phyloP scores from a whole-genome alignment of 83 land plant species.

The Picea mariana region DNA sequence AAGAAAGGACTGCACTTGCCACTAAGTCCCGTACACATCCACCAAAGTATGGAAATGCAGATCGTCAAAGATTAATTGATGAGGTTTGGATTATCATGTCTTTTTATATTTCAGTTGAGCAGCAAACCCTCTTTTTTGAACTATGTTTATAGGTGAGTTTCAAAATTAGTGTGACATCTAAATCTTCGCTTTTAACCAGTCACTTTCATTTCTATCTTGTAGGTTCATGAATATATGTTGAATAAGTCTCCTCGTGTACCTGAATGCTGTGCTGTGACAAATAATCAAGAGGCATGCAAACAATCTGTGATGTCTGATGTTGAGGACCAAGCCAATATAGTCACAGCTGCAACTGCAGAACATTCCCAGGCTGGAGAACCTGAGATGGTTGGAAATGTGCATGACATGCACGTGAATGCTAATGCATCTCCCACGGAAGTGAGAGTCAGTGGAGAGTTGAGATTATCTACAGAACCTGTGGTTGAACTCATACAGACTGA shows the following conservation, averaged over 20 bases:
- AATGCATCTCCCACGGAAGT: constrained; percentile 37
- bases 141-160: not conserved
- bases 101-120: not conserved
- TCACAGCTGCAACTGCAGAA: constrained; percentile 12
- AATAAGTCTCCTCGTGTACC: constrained; percentile 70
- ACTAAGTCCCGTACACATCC: constrained; percentile 83
- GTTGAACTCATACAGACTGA: not conserved
- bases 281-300: constrained; percentile 9
- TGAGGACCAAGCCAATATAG: constrained; percentile 19
- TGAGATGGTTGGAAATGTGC: constrained; percentile 43
- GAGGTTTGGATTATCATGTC: constrained; percentile 52
- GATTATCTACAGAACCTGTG: constrained; percentile 19
- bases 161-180: not conserved
- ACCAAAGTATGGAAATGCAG: constrained; percentile 79
- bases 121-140: not conserved
- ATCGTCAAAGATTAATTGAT: constrained; percentile 84
- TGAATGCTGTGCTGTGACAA: constrained; percentile 25
- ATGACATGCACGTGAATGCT: constrained; percentile 35
- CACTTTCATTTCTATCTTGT: not conserved
- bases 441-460: constrained; percentile 33
- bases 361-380: constrained; percentile 21
- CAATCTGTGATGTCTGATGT: constrained; percentile 21
- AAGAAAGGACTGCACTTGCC: constrained; percentile 88
- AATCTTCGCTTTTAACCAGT: not conserved
- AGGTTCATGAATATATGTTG: constrained; percentile 87